phyloP scores from a whole-genome alignment of 192 early-diverging fungal genomes.

The Coemansia sp. region DNA sequence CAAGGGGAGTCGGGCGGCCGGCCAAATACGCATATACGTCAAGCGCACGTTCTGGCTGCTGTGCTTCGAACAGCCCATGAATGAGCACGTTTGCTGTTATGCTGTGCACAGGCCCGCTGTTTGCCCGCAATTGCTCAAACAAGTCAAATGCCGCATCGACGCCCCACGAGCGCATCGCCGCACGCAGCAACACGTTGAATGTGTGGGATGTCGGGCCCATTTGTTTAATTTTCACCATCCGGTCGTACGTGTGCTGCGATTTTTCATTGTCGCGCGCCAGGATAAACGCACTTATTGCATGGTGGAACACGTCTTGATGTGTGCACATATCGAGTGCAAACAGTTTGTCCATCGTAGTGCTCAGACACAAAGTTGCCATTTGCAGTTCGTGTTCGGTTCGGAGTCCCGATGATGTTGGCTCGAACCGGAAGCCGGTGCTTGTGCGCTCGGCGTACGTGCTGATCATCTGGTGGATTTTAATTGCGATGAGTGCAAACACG shows the following conservation, averaged over 20 bases:
- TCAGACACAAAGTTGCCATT: slow-evolving; percentile 7
- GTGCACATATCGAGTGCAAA: neutral
- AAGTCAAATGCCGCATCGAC: slow-evolving; percentile 6
- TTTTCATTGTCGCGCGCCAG: slow-evolving; percentile 19
- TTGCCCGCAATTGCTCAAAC: slow-evolving; percentile 9
- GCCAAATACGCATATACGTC: slow-evolving; percentile 30
- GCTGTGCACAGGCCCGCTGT: slow-evolving; percentile 12
- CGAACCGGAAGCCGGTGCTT: neutral
- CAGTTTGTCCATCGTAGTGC: slow-evolving; percentile 4
- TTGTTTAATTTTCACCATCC: slow-evolving; percentile 13
- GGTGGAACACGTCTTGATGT: slow-evolving; percentile 34
- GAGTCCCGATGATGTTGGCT: neutral
- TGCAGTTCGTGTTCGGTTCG: neutral
- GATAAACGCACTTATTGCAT: slow-evolving; percentile 33
- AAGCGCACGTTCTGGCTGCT: slow-evolving; percentile 14
- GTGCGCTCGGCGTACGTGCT: neutral
- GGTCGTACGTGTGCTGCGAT: slow-evolving; percentile 31
- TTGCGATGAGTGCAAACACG: slow-evolving; percentile 13
- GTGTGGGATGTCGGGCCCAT: slow-evolving; percentile 37
- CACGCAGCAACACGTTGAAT: slow-evolving; percentile 25
- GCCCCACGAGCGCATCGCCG: slow-evolving; percentile 25
- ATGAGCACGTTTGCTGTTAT: slow-evolving; percentile 29
- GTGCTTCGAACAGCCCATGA: slow-evolving; percentile 17
- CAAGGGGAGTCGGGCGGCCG: slow-evolving; percentile 34
- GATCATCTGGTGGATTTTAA: slow-evolving; percentile 16